Evolutionary conservation across 2,329 filamentous ascomycete species (phyloP), one percentile per base, ranked within the genome.

Genomic region (Meredithiella fracta): DNA sequence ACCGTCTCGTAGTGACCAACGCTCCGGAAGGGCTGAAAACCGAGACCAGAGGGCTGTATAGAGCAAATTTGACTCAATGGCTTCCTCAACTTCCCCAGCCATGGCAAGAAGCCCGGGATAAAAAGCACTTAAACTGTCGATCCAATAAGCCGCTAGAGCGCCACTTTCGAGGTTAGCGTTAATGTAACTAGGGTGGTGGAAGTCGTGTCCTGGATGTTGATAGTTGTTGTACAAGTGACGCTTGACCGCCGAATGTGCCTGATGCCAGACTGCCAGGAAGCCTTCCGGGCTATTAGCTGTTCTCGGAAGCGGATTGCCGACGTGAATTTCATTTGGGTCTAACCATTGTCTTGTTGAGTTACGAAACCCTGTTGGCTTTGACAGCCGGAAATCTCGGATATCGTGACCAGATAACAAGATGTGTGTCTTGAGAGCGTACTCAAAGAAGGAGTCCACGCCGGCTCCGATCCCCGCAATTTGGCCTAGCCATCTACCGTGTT

Each of bases 391-490:
- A 23, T 53, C 51, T 2, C 78, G 78, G 59, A 74, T 67, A 14
- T 73, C 75, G 58, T 85, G 80, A 1, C 87, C 86, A 1, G 91
- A 95, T 22, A 97, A 78, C 23, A 98, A 70, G 59, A 98, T 86
- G 65, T 95, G 83, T 17, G 89, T 89, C 69, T 98, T 98, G 63
- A 97, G 77, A 2, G 92, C 90, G 68, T 98, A 98, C 69, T 98
- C 92, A 64, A 95, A 97, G 70, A 98, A 98, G 69, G 90, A 96
- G 70, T 98, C 92, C 64, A 95, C 88, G 40, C 92, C 92, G 6
- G 92, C 92, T 52, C 92, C 92, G 62, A 98, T 94, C 29, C 92
- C 91, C n/a, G 91, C 83, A 66, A 87, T 90, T 1, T 86, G 78
- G 7, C 85, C 85, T 34, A 92, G 83, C 92, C 92, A 98, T 62